A percentile compares a stretch with the other conserved stretches of the same genome.
Conservation (phyloP, 805 yeast species). For the Monosporozyma yasuniensis region DNA sequence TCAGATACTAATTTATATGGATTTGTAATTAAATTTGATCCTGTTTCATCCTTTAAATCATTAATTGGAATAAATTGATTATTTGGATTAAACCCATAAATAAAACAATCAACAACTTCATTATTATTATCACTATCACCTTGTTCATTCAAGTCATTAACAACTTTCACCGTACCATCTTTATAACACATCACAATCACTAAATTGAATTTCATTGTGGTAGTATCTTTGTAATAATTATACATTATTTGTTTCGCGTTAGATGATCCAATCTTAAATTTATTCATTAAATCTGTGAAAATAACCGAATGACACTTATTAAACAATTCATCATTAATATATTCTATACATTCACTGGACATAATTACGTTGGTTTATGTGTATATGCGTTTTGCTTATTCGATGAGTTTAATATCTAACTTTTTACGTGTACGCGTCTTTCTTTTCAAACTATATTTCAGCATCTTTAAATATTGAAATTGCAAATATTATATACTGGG, state of each 20-base stretch:
- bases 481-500: not conserved
- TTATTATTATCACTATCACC: slow-evolving; percentile 4
- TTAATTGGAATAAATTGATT: slow-evolving; percentile 21
- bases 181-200: slow-evolving; percentile 18
- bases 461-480: not conserved
- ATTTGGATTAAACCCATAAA: slow-evolving; percentile 29
- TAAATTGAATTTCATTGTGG: slow-evolving; percentile 21
- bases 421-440: not conserved
- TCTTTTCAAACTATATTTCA: not conserved
- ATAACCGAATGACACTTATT: slow-evolving; percentile 22
- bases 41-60: slow-evolving; percentile 2
- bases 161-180: slow-evolving; percentile 15
- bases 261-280: slow-evolving; percentile 20
- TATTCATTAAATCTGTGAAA: slow-evolving; percentile 22
- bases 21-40: slow-evolving; percentile 12
- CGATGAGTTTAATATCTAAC: not conserved
- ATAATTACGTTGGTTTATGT: too few species aligned
- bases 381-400: too few species aligned
- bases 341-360: slow-evolving; percentile 3
- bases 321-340: slow-evolving; percentile 20
- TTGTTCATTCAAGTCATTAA: slow-evolving; percentile 13
- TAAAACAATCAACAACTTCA: slow-evolving; percentile 24
- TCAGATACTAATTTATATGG: slow-evolving; percentile 8
- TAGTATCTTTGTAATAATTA: slow-evolving; percentile 18
- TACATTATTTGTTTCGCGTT: slow-evolving; percentile 25